phyloP scores from a whole-genome alignment of 129 eudicot genomes.

The Lonicera japonica region DNA sequence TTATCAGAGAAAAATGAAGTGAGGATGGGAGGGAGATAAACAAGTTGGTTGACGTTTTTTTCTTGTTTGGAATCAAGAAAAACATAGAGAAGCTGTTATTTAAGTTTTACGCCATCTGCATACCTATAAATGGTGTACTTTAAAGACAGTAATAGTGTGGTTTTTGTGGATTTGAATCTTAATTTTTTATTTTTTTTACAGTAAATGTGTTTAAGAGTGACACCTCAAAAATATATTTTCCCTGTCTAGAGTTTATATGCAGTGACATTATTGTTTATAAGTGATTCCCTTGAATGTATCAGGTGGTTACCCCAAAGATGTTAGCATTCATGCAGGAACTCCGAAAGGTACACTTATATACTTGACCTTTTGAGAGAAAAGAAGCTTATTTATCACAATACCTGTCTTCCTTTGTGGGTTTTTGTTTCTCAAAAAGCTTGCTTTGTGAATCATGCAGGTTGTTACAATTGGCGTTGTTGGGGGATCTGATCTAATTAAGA shows the following conservation, averaged over 20 bases:
- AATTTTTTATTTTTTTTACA: too few species aligned
- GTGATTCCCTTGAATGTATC: constrained; percentile 19
- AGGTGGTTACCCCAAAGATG: constrained; percentile 80
- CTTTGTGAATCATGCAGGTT: constrained; percentile 34
- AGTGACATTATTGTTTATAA: not conserved
- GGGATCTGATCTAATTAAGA: constrained; percentile 94
- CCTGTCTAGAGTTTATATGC: not conserved
- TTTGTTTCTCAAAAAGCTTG: not conserved
- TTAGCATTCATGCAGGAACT: constrained; percentile 76
- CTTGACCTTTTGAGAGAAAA: not conserved
- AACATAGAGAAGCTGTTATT: too few species aligned
- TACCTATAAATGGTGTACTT: too few species aligned
- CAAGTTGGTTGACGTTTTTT: too few species aligned
- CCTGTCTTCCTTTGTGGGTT: not conserved
- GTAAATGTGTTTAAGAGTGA: not conserved
- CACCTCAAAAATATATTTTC: not conserved
- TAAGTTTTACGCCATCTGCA: too few species aligned
- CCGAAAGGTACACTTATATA: constrained; percentile 46
- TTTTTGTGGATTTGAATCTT: too few species aligned
- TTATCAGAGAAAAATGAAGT: not conserved
- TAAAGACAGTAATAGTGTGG: too few species aligned
- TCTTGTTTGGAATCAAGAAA: too few species aligned
- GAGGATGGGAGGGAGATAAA: not conserved
- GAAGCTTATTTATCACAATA: not conserved
- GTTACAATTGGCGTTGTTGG: constrained; percentile 88